Conservation (phyloP, 345 rosid genomes). For the Melastoma malabathricum region DNA sequence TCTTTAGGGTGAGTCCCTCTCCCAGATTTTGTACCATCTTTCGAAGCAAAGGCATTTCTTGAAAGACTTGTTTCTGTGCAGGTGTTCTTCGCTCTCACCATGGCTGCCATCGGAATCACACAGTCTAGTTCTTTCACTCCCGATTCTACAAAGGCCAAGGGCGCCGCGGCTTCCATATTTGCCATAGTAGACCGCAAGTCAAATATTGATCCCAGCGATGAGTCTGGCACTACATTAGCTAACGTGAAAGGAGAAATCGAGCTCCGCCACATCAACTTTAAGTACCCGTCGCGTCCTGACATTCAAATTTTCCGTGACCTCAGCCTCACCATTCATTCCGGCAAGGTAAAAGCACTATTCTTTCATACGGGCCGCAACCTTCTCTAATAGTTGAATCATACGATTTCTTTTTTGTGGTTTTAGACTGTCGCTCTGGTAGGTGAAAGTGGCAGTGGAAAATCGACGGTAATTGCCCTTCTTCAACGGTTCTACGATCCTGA, state of each 20-base stretch:
- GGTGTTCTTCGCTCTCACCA: slow-evolving; percentile 67
- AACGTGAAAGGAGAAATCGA: slow-evolving; percentile 59
- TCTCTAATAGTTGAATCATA: neutral
- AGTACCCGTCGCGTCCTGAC: slow-evolving; percentile 72
- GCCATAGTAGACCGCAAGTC: slow-evolving; percentile 55
- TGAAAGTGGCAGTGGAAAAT: slow-evolving; percentile 85
- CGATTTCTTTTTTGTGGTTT: neutral
- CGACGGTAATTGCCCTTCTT: slow-evolving; percentile 53
- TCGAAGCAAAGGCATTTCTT: neutral
- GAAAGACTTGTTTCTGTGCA: slow-evolving; percentile 8
- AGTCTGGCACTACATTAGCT: slow-evolving; percentile 41
- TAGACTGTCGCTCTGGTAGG: slow-evolving; percentile 80
- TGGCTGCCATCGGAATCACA: slow-evolving; percentile 62
- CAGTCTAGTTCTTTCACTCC: slow-evolving; percentile 63
- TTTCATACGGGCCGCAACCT: neutral
- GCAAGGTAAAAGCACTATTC: slow-evolving; percentile 35
- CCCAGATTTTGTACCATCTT: neutral
- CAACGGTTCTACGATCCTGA: slow-evolving; percentile 80
- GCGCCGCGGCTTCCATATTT: slow-evolving; percentile 59
- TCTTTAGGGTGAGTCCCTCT: slow-evolving; percentile 35
- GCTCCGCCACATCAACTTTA: slow-evolving; percentile 51
- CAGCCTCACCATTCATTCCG: slow-evolving; percentile 45
- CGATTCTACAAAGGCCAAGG: slow-evolving; percentile 48
- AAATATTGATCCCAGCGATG: slow-evolving; percentile 54
- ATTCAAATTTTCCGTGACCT: slow-evolving; percentile 54